Base-by-base conservation (phyloP, 352 stramenopile species). In the Pythium monospermum region DNA sequence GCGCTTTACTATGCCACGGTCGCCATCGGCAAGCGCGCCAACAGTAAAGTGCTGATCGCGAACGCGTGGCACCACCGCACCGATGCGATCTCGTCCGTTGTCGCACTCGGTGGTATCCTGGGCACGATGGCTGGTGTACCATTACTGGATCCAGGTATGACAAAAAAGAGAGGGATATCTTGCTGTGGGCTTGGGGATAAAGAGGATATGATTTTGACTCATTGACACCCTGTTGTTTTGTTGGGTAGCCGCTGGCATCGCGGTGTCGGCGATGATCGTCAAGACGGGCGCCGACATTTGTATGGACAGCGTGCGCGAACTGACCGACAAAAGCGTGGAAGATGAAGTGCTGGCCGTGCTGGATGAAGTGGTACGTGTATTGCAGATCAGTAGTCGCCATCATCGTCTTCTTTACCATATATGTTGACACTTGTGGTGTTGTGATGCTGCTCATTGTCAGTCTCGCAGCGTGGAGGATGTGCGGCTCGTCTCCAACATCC, bases 61-160 rank as follows among this genome's bases (percentile, higher is more conserved):
- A 99, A 99, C 77, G 96, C 96, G 6, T 98, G 95, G 95, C 95
- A 99, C 49, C 87, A 96, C 49, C 85, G 87, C 13, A 94, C 85
- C 1, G 87, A 96, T 38, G 85, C 87, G 2, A 88, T 96, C 35
- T 96, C 87, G n/a, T 96, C 87, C 0, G 59, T 96, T 16, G 77
- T 96, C 1, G 86, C 87, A 2, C 54, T 96, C 6, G 72, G 62
- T 49, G 82, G 82, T 16, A 93, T 93, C 55, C 33, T 87, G 1
- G 82, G 82, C 5, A 78, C 73, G 1, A 90, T 93, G 63, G 61
- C 61, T 26, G 77, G 80, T 3, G 49, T 91, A 18, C 82, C 79
- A 21, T 54, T 91, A 4, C 55, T 93, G 41, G 82, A 93, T 60
- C 82, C 82, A 64, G 64, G 76, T 90, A 41, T 49, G 59, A 39